Conservation (phyloP, 345 rosid species). For the Diplotaxis tenuifolia region DNA sequence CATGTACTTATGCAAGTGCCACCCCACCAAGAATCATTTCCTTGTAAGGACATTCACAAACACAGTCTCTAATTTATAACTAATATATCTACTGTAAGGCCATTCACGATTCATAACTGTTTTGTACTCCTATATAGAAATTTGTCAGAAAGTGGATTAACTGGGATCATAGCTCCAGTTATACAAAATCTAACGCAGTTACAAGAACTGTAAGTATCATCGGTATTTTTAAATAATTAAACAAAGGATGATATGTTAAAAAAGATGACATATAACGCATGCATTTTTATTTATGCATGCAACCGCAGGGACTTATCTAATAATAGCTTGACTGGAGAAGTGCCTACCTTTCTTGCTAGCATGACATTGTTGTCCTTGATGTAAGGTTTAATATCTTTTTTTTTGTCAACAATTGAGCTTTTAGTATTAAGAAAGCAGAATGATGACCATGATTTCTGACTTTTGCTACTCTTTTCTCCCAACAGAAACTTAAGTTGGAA, state of each 20-base stretch:
- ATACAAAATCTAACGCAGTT: constrained; percentile 28
- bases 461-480: too few species aligned
- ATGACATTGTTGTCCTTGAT: constrained; percentile 37
- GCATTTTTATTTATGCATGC: background rate
- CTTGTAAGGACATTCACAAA: background rate
- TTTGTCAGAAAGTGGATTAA: constrained; percentile 36
- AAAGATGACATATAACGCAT: background rate
- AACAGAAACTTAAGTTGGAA: too few species aligned
- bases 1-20: background rate
- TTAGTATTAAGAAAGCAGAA: too few species aligned
- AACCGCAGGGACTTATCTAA: constrained; percentile 49
- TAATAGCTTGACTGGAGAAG: constrained; percentile 39
- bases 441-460: too few species aligned
- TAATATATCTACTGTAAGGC: background rate
- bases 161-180: constrained; percentile 17
- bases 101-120: background rate
- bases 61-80: background rate
- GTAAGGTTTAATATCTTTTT: constrained; percentile 34
- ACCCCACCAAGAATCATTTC: background rate
- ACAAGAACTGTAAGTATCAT: constrained; percentile 36
- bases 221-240: background rate
- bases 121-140: constrained; percentile 3
- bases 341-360: constrained; percentile 43
- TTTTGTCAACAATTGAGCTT: too few species aligned
- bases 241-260: background rate